Evolutionary conservation across 169 alveolate genomes (phyloP).

Genomic region (Fabrea salina): DNA sequence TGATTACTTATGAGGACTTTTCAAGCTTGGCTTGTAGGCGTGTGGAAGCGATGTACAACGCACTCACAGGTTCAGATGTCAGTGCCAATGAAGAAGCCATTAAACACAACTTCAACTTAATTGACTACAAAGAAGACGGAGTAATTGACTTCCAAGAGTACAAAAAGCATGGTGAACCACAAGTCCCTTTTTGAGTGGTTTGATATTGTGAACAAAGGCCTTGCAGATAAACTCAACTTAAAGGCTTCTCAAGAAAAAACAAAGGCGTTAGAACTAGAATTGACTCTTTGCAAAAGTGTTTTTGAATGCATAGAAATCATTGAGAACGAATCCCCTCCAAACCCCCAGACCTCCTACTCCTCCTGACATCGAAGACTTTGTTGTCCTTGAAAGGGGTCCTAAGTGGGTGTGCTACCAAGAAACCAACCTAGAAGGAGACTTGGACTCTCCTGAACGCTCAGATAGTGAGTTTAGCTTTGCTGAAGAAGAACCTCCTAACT

Average conservation of each 20-base stretch:
- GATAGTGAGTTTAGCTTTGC: neutral
- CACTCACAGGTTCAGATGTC: neutral
- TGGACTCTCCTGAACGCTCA: neutral
- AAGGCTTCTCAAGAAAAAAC: too few species aligned
- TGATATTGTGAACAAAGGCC: constrained; percentile 5
- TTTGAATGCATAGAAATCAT: too few species aligned
- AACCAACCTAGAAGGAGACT: neutral
- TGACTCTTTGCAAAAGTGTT: too few species aligned
- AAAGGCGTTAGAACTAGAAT: too few species aligned
- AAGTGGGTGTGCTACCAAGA: neutral
- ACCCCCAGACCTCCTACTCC: too few species aligned
- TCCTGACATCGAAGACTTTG: too few species aligned
- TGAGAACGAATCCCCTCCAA: too few species aligned
- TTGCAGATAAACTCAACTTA: constrained; percentile 25
- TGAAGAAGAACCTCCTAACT: neutral
- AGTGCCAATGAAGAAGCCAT: neutral
- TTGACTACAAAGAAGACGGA: constrained; percentile 22
- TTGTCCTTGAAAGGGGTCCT: constrained; percentile 24
- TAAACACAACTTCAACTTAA: neutral
- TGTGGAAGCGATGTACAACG: neutral
- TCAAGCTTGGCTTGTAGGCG: neutral
- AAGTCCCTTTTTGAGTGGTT: neutral
- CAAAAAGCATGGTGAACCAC: neutral
- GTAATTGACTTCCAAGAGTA: constrained; percentile 25
- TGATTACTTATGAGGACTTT: neutral